Evolutionary conservation across 1,284 basidiomycete genomes (phyloP).

Genomic region (Vanrija sp.): DNA sequence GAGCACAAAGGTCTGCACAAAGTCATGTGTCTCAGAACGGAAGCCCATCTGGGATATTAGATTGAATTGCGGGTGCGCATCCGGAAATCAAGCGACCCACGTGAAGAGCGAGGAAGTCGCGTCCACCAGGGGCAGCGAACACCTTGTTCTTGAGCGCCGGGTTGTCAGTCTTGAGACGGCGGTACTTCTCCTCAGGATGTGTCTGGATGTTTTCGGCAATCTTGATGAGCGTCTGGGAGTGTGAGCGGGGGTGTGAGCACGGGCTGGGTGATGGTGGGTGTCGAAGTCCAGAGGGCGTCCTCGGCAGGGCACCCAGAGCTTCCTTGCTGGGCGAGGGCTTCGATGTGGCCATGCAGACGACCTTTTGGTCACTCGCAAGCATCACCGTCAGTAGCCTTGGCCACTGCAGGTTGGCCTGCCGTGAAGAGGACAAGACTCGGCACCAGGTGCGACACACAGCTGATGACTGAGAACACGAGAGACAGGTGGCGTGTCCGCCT

Average conservation of each 20-base stretch:
- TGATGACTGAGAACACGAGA: too few species aligned
- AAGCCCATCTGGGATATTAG: conserved; percentile 39
- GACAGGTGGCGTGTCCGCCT: too few species aligned
- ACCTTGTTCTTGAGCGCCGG: conserved; percentile 37
- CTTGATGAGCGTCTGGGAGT: conserved; percentile 39
- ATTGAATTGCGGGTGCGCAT: not conserved
- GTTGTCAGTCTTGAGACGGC: conserved; percentile 36
- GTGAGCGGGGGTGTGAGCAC: not conserved
- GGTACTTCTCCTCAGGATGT: conserved; percentile 37
- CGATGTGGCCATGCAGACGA: too few species aligned
- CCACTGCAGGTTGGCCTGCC: too few species aligned
- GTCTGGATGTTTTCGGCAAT: conserved; percentile 40
- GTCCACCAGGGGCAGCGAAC: conserved; percentile 34
- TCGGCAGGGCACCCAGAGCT: too few species aligned
- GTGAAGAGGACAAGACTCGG: too few species aligned
- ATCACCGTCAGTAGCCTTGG: too few species aligned
- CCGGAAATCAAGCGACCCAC: conserved; percentile 22
- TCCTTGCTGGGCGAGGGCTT: too few species aligned
- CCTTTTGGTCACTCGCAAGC: too few species aligned
- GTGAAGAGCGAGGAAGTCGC: conserved; percentile 39
- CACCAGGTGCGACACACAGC: too few species aligned
- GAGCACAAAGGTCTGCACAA: conserved; percentile 31
- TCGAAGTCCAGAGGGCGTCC: too few species aligned
- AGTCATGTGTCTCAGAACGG: conserved; percentile 32
- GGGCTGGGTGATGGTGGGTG: not conserved